Evolutionary conservation across 352 stramenopile genomes (phyloP).

Genomic region (Lagenidium sp.): DNA sequence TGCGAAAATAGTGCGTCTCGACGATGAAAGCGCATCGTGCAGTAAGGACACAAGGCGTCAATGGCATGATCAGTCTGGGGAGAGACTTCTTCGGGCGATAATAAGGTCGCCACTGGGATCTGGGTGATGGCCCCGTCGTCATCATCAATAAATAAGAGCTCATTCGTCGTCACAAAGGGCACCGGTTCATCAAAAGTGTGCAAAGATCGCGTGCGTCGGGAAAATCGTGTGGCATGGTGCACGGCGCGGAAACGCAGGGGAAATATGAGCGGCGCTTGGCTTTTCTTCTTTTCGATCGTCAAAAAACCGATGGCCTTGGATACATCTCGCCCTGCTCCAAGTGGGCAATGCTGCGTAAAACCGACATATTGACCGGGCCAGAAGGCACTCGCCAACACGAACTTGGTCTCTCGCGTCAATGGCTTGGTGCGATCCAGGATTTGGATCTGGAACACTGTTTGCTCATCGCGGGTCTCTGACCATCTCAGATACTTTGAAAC

Average conservation of each 20-base stretch:
- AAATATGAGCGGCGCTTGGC: constrained; percentile 18
- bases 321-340: constrained; percentile 10
- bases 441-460: constrained; percentile 23
- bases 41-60: constrained; percentile 15
- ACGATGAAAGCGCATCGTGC: constrained; percentile 8
- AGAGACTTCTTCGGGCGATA: constrained; percentile 1
- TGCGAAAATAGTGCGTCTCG: constrained; percentile 11
- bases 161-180: constrained; percentile 13
- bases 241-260: constrained; percentile 18
- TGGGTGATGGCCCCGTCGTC: constrained; percentile 8
- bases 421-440: constrained; percentile 16
- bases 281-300: constrained; percentile 28
- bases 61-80: constrained; percentile 6
- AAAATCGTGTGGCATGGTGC: constrained; percentile 11
- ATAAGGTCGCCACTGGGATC: constrained; percentile 11
- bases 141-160: constrained; percentile 18
- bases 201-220: not conserved
- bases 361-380: constrained; percentile 19
- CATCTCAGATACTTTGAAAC: constrained; percentile 24
- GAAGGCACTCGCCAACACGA: constrained; percentile 15
- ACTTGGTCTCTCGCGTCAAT: constrained; percentile 15
- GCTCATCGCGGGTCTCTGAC: constrained; percentile 19
- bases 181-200: constrained; percentile 12
- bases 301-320: constrained; percentile 20
- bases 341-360: constrained; percentile 13